These are phyloP conservation scores for Helotiales sp. DNA, from an alignment of 2,329 filamentous ascomycete genomes.

Conservation along the genomic window DNA sequence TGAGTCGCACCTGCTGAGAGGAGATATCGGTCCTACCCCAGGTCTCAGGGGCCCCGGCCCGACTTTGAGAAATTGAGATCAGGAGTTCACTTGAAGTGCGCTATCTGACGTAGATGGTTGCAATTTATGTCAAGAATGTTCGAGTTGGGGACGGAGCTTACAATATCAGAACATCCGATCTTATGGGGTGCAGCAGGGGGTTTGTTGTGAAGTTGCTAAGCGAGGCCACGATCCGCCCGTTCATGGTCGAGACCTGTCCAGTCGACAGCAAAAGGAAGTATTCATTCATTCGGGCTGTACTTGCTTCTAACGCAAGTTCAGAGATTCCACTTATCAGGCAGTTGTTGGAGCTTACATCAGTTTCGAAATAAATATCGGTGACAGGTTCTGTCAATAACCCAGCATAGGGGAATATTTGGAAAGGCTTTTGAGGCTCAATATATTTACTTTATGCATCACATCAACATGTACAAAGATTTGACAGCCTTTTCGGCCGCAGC, in stretches of 20 bases:
- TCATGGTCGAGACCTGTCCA: neutral
- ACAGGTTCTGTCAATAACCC: neutral
- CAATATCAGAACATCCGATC: neutral
- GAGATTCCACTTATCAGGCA: neutral
- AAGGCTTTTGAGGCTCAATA: neutral
- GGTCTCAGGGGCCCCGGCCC: neutral
- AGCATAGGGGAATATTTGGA: neutral
- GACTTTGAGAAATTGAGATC: neutral
- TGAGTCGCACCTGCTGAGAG: neutral
- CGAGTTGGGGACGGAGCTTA: neutral
- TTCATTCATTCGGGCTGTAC: neutral
- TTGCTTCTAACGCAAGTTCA: neutral
- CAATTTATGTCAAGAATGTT: neutral
- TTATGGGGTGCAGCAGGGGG: neutral
- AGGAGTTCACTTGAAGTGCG: neutral
- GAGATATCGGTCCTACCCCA: neutral
- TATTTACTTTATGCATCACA: slow-evolving; percentile 48
- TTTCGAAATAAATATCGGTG: neutral
- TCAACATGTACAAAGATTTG: slow-evolving; percentile 65
- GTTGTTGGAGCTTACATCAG: neutral
- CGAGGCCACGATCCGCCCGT: neutral
- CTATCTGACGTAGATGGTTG: neutral
- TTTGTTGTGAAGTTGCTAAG: neutral
- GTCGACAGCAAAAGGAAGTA: neutral
- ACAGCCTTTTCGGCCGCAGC: slow-evolving; percentile 73